Evolutionary conservation across 78 protist species (phyloP).

Genomic region (Thecamonas trahens): DNA sequence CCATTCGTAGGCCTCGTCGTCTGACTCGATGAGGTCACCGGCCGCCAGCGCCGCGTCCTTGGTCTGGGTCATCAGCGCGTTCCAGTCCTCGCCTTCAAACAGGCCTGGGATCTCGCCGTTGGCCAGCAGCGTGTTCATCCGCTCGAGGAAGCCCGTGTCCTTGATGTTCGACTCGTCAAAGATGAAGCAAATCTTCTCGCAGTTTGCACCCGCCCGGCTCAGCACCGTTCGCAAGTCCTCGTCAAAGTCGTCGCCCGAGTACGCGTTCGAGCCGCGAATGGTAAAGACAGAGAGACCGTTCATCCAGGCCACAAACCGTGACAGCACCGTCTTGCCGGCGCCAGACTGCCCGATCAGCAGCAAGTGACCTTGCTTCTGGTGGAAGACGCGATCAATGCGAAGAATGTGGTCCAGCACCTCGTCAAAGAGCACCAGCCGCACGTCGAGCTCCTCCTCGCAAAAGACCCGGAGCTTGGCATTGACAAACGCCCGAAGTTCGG

Average conservation of each 20-base stretch:
- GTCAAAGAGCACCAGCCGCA: conserved; percentile 85
- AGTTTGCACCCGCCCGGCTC: conserved; percentile 85
- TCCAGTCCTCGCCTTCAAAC: conserved; percentile 92
- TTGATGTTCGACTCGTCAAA: conserved; percentile 92
- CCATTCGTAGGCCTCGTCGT: conserved; percentile 69
- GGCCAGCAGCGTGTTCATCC: conserved; percentile 94
- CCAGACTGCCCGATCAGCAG: conserved; percentile 86
- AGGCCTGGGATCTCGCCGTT: conserved; percentile 95
- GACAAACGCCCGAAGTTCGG: conserved; percentile 69
- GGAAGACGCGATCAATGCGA: conserved; percentile 91
- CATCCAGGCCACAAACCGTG: conserved; percentile 87
- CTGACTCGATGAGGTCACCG: conserved; percentile 57
- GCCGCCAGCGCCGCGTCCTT: conserved; percentile 57
- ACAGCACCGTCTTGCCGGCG: conserved; percentile 88
- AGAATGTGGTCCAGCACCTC: conserved; percentile 83
- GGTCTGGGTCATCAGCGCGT: conserved; percentile 58
- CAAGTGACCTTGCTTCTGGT: conserved; percentile 91
- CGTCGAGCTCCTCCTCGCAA: conserved; percentile 88
- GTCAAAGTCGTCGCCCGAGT: conserved; percentile 83
- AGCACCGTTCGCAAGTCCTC: conserved; percentile 86
- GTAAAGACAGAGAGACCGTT: conserved; percentile 61
- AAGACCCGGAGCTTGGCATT: conserved; percentile 72
- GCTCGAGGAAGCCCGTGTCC: conserved; percentile 90
- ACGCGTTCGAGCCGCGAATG: no score
- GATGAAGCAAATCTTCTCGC: conserved; percentile 89